phyloP scores from a whole-genome alignment of 2,329 filamentous ascomycete species.

The Sclerotinia spermophila region DNA sequence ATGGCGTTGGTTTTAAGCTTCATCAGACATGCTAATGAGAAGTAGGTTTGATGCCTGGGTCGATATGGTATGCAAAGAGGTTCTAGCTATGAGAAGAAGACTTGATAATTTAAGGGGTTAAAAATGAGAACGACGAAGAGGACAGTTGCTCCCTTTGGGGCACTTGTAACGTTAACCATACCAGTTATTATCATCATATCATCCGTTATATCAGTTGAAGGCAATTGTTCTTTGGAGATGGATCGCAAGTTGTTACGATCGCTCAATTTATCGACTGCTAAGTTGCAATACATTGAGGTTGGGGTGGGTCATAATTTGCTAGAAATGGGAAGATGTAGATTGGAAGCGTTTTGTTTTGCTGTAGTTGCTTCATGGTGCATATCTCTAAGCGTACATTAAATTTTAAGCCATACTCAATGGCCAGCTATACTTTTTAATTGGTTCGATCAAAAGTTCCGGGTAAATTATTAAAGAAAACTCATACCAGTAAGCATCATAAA shows the following conservation, averaged over 20 bases:
- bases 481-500: no score
- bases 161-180: not conserved
- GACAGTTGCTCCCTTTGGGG: not conserved
- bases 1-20: not conserved
- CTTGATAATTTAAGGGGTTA: conserved; percentile 3
- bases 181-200: not conserved
- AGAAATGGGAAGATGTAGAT: not conserved
- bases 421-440: no score
- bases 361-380: not conserved
- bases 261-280: not conserved
- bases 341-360: not conserved
- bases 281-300: not conserved
- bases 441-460: not conserved
- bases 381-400: not conserved
- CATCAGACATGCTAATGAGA: not conserved
- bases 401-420: not conserved
- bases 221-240: not conserved
- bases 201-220: not conserved
- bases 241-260: not conserved
- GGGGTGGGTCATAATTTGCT: not conserved
- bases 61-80: conserved; percentile 16
- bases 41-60: conserved; percentile 9
- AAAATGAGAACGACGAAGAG: not conserved
- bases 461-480: not conserved
- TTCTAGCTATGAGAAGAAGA: conserved; percentile 8